Percentiles rank a stretch among this genome's conserved stretches.
Evolutionary conservation across 2,329 filamentous ascomycete genomes (phyloP).

Genomic region (Phialocephala subalpina): DNA sequence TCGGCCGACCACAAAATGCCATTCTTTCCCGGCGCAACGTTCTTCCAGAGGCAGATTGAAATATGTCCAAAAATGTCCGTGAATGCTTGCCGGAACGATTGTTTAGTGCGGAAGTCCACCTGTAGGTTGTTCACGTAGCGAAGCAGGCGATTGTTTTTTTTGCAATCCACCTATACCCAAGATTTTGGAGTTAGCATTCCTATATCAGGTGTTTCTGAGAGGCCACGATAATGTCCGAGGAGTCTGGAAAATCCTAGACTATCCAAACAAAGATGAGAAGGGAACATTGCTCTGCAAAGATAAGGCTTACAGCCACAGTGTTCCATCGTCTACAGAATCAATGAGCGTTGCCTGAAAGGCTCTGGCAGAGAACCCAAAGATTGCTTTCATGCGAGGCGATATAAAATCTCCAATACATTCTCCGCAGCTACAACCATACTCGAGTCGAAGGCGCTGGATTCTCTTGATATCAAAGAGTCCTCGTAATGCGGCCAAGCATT

Average conservation of each 20-base stretch:
- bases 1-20: conserved; percentile 26
- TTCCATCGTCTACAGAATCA: conserved; percentile 32
- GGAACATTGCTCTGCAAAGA: too few relatives aligned
- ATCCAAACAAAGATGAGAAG: too few relatives aligned
- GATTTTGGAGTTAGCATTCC: too few relatives aligned
- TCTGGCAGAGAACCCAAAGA: conserved; percentile 42
- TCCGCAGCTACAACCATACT: conserved; percentile 49
- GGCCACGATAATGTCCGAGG: too few relatives aligned
- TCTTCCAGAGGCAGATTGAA: conserved; percentile 33
- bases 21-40: conserved; percentile 20
- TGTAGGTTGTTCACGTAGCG: conserved; percentile 25
- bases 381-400: conserved; percentile 47
- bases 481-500: conserved; percentile 41
- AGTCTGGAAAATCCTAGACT: too few relatives aligned
- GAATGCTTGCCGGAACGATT: conserved; percentile 47
- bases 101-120: conserved; percentile 45
- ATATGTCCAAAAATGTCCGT: conserved; percentile 44
- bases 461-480: conserved; percentile 25
- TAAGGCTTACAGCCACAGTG: conserved; percentile 26
- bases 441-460: conserved; percentile 39
- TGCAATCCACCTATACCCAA: too few relatives aligned
- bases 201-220: too few relatives aligned
- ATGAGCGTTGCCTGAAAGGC: conserved; percentile 35
- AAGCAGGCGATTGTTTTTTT: too few relatives aligned
- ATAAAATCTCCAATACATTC: conserved; percentile 48